Evolutionary conservation across 2,329 filamentous ascomycete genomes (phyloP).

Genomic region (Colletotrichum spaethianum): DNA sequence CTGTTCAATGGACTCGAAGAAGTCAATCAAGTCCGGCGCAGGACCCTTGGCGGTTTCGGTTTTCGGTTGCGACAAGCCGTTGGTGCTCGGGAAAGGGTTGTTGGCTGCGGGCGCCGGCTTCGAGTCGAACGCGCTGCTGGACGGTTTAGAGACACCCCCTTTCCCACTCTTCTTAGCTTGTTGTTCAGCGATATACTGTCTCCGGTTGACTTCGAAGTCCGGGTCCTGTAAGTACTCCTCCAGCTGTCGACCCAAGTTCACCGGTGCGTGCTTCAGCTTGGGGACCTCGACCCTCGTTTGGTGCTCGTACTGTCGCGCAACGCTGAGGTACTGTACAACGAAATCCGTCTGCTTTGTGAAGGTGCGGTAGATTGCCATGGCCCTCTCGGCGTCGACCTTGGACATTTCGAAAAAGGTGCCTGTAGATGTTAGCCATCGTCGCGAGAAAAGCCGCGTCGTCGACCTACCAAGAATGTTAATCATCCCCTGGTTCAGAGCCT

Average conservation of each 20-base stretch:
- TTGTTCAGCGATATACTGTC: constrained; percentile 92
- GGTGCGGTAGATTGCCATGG: constrained; percentile 90
- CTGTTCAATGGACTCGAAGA: constrained; percentile 93
- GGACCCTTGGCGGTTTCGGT: constrained; percentile 72
- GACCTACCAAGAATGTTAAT: constrained; percentile 92
- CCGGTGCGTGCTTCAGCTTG: constrained; percentile 96
- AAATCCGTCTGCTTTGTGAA: constrained; percentile 94
- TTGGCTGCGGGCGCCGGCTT: constrained; percentile 57
- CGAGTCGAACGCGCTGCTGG: constrained; percentile 50
- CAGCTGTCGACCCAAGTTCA: constrained; percentile 88
- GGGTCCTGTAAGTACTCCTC: constrained; percentile 96
- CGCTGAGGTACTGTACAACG: constrained; percentile 89
- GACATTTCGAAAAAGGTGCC: constrained; percentile 99
- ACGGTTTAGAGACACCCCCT: constrained; percentile 44
- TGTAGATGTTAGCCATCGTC: constrained; percentile 52
- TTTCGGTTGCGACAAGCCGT: constrained; percentile 54
- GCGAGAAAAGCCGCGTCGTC: constrained; percentile 27
- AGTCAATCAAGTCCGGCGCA: constrained; percentile 88
- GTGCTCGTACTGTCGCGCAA: constrained; percentile 91
- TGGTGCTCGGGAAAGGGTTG: constrained; percentile 60
- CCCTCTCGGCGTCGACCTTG: constrained; percentile 90
- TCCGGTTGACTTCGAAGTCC: constrained; percentile 93
- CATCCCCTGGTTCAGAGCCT: constrained; percentile 95
- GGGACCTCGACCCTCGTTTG: constrained; percentile 95
- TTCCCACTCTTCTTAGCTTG: constrained; percentile 75